Evolutionary conservation across 2,329 filamentous ascomycete genomes (phyloP), one percentile per base, ranked within the genome.

Genomic region (Monilinia aucupariae): DNA sequence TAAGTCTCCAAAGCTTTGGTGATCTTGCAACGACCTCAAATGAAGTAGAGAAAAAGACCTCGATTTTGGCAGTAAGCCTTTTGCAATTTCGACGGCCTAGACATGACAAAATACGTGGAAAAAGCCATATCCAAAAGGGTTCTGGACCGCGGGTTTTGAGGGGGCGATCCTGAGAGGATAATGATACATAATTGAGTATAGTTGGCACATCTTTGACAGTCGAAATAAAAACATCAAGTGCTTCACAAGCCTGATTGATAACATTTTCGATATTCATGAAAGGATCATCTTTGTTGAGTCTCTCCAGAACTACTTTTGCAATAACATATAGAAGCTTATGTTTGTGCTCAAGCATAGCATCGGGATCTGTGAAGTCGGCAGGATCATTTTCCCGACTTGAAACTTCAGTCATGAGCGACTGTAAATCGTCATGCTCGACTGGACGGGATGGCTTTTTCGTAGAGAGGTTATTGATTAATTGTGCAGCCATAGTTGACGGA

Each of bases 271-370:
- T 78, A 64, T 85, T 80, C 45, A 68, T 52, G 72, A 92, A 89
- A 2, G 85, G 86, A 69, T 92, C 85, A 69, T 91, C 84, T 71
- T 84, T 81, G 67, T 82, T 81, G 53, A 90, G 80, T 51, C 81
- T 81, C 68, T 92, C 89, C 15, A 97, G 79, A 27, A 91, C 89
- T 64, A 91, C 89, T 72, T 90, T 87, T 56, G 88, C 82, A 69
- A 94, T 89, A 66, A 96, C 89, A 71, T 90, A 92, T 59, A 96
- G 87, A 56, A 97, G 82, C 76, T 92, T 89, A 70, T 92, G 88
- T 69, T 96, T 93, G 73, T 96, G 87, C 58, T 87, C 82, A 51
- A 89, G 76, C 68, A 89, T 86, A 51, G 89, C 85, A 66, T 87
- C 83, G 1, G 80, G 72, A 15, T 84, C 82, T 39, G 76, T 65